phyloP scores from a whole-genome alignment of 768 basidiomycete genomes.

The Nidula microcarpa region DNA sequence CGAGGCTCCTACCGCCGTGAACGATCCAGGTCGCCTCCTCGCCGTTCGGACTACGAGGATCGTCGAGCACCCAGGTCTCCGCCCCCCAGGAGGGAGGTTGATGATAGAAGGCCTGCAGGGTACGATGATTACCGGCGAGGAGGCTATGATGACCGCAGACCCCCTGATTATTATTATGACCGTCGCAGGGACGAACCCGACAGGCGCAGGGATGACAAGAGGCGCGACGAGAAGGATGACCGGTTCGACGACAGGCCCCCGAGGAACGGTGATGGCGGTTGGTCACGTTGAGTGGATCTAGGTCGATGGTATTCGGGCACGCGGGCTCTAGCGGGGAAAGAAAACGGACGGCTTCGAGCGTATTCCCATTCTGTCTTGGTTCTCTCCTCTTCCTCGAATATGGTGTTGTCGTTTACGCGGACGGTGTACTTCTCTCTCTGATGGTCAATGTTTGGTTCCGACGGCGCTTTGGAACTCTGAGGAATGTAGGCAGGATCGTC shows the following conservation, averaged over 20 bases:
- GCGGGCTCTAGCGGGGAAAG: constrained; percentile 24
- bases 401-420: constrained; percentile 54
- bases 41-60: constrained; percentile 69
- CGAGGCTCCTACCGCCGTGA: constrained; percentile 62
- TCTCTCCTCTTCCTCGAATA: constrained; percentile 32
- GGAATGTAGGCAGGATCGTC: background rate
- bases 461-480: constrained; percentile 22
- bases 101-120: constrained; percentile 88
- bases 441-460: constrained; percentile 41
- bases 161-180: constrained; percentile 83
- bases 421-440: constrained; percentile 45
- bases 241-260: constrained; percentile 73
- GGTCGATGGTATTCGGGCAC: constrained; percentile 18
- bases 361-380: constrained; percentile 48
- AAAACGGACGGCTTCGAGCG: constrained; percentile 34
- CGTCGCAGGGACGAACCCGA: constrained; percentile 79
- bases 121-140: constrained; percentile 89
- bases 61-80: constrained; percentile 77
- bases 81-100: constrained; percentile 74
- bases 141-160: constrained; percentile 79
- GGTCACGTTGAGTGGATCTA: constrained; percentile 60
- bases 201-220: constrained; percentile 69
- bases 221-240: constrained; percentile 83
- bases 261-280: constrained; percentile 76
- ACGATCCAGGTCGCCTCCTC: constrained; percentile 79